phyloP scores from a whole-genome alignment of 1,139 yeast genomes.

The Magnusiomyces ingens region DNA sequence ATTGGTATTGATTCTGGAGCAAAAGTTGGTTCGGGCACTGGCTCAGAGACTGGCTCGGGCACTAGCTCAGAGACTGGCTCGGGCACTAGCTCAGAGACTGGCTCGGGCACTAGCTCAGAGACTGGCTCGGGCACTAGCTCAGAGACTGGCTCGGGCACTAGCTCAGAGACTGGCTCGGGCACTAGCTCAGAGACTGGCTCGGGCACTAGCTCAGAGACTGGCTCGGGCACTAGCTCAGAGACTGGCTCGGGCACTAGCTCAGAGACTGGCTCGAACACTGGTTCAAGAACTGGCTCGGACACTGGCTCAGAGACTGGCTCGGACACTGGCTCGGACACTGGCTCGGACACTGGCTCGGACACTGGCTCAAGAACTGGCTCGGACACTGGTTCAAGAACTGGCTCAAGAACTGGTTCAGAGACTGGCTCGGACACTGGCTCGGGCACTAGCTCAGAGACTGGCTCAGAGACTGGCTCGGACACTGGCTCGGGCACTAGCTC shows the following conservation, averaged over 20 bases:
- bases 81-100: not conserved
- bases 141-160: not conserved
- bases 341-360: not conserved
- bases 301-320: not conserved
- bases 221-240: not conserved
- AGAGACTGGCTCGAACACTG: not conserved
- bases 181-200: not conserved
- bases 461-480: not conserved
- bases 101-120: not conserved
- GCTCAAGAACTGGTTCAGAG: not conserved
- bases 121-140: not conserved
- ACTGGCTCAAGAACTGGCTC: not conserved
- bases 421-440: not conserved
- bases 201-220: not conserved
- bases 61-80: not conserved
- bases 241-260: not conserved
- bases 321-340: not conserved
- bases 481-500: not conserved
- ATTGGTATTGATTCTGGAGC: not conserved
- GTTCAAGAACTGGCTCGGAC: not conserved
- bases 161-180: not conserved
- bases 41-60: slow-evolving; percentile 3
- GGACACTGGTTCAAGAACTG: not conserved
- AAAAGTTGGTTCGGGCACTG: not conserved
- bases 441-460: not conserved